Evolutionary conservation across 768 basidiomycete genomes (phyloP).

Genomic region (Leccinum boreale): DNA sequence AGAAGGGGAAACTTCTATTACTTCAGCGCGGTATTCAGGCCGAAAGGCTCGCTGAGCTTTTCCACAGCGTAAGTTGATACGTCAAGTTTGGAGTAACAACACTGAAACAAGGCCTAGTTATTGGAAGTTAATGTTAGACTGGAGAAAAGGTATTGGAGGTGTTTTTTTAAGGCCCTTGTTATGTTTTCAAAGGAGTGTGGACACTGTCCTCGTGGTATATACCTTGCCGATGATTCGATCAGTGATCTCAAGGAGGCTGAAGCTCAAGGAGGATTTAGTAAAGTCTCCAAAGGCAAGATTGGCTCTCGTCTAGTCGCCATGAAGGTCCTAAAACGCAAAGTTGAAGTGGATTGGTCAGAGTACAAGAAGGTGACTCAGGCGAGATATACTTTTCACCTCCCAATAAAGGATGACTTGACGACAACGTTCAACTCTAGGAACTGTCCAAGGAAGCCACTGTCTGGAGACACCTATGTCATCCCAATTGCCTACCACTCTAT

Average conservation of each 20-base stretch:
- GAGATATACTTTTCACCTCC: background rate
- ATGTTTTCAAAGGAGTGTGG: constrained; percentile 17
- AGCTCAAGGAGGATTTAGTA: constrained; percentile 23
- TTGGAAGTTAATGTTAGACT: constrained; percentile 17
- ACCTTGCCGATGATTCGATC: constrained; percentile 6
- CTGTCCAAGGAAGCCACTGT: constrained; percentile 31
- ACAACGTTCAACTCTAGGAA: constrained; percentile 8
- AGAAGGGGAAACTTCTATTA: constrained; percentile 1
- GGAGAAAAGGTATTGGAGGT: constrained; percentile 15
- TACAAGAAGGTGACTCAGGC: constrained; percentile 26
- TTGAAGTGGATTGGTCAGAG: background rate
- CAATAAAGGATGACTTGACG: no score
- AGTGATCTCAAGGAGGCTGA: no score
- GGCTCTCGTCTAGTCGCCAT: constrained; percentile 27
- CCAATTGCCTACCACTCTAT: constrained; percentile 35
- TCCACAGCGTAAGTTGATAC: no score
- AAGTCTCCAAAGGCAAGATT: constrained; percentile 18
- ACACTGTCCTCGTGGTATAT: constrained; percentile 18
- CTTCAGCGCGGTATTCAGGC: background rate
- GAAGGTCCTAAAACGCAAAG: constrained; percentile 16
- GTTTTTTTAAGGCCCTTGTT: constrained; percentile 19
- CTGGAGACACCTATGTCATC: constrained; percentile 34
- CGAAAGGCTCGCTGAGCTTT: constrained; percentile 18
- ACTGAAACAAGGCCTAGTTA: constrained; percentile 15
- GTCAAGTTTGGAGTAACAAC: background rate